Conservation (phyloP, 2,329 filamentous ascomycete species). For the Harringtonia lauricola region DNA sequence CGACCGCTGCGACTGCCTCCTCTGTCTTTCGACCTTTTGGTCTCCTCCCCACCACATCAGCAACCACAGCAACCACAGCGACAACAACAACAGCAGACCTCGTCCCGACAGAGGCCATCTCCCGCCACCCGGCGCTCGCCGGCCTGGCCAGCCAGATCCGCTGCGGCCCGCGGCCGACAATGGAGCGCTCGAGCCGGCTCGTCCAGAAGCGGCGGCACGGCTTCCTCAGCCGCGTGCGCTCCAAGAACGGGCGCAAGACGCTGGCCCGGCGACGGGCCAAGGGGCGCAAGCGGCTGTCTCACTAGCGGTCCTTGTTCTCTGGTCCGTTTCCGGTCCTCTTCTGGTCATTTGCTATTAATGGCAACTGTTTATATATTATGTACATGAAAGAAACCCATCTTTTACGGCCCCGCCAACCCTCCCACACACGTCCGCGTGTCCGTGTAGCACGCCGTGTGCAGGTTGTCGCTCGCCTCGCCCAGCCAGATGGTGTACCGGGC, state of each 20-base stretch:
- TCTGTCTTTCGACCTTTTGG: slow-evolving; percentile 3
- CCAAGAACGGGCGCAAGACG: slow-evolving; percentile 40
- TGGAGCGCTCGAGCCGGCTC: slow-evolving; percentile 42
- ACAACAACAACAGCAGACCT: slow-evolving; percentile 28
- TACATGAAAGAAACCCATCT: too few relatives aligned
- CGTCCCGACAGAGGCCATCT: slow-evolving; percentile 33
- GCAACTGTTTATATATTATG: too few relatives aligned
- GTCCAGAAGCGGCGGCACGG: slow-evolving; percentile 49
- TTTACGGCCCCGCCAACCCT: slow-evolving; percentile 21
- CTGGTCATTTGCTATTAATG: too few relatives aligned
- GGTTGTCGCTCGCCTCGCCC: slow-evolving; percentile 29
- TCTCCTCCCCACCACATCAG: background rate
- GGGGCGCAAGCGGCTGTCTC: slow-evolving; percentile 33
- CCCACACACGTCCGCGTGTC: slow-evolving; percentile 25
- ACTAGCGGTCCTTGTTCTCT: too few relatives aligned
- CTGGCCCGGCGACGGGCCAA: slow-evolving; percentile 40
- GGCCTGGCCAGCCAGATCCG: slow-evolving; percentile 35
- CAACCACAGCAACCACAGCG: slow-evolving; percentile 4
- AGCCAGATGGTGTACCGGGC: slow-evolving; percentile 33
- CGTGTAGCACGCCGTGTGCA: slow-evolving; percentile 27
- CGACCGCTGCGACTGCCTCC: slow-evolving; percentile 4
- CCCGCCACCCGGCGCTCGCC: slow-evolving; percentile 40
- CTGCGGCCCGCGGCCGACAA: slow-evolving; percentile 47
- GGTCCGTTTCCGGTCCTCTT: too few relatives aligned
- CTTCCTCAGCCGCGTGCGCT: slow-evolving; percentile 39